phyloP scores from a whole-genome alignment of 2,329 filamentous ascomycete genomes.

The Colletotrichum truncatum region DNA sequence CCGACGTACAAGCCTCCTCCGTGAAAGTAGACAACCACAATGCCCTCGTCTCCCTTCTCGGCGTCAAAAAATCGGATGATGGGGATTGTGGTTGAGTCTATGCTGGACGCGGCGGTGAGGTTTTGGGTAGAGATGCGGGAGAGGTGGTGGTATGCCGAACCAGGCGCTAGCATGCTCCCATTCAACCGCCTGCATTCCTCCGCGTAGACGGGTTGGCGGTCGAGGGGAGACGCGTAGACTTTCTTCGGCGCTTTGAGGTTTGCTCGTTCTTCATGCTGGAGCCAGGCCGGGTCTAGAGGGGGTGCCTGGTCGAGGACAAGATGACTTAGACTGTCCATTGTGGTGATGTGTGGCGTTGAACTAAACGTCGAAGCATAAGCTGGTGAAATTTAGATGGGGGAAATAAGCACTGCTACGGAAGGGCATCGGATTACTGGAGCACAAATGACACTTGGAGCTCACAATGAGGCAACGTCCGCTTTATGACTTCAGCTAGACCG shows the following conservation, averaged over 20 bases:
- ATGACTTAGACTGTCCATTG: constrained; percentile 4
- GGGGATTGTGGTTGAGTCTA: constrained; percentile 45
- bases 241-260: constrained; percentile 39
- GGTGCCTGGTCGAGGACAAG: constrained; percentile 35
- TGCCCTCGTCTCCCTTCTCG: constrained; percentile 25
- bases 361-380: too few species aligned
- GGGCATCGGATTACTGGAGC: too few species aligned
- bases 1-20: constrained; percentile 58
- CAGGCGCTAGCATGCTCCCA: constrained; percentile 44
- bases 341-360: background rate
- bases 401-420: too few species aligned
- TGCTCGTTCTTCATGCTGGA: constrained; percentile 45
- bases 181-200: constrained; percentile 49
- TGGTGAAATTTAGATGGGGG: too few species aligned
- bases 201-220: constrained; percentile 51
- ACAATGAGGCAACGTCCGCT: background rate
- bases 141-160: constrained; percentile 47
- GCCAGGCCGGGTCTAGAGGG: constrained; percentile 50
- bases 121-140: constrained; percentile 40
- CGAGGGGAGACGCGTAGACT: constrained; percentile 36
- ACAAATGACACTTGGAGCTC: background rate
- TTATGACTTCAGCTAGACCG: constrained; percentile 4
- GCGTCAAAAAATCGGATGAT: constrained; percentile 42
- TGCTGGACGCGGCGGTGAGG: constrained; percentile 41
- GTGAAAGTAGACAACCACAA: constrained; percentile 55